Conservation (phyloP, 768 basidiomycete species). For the Termitomyces eurrhizus region DNA sequence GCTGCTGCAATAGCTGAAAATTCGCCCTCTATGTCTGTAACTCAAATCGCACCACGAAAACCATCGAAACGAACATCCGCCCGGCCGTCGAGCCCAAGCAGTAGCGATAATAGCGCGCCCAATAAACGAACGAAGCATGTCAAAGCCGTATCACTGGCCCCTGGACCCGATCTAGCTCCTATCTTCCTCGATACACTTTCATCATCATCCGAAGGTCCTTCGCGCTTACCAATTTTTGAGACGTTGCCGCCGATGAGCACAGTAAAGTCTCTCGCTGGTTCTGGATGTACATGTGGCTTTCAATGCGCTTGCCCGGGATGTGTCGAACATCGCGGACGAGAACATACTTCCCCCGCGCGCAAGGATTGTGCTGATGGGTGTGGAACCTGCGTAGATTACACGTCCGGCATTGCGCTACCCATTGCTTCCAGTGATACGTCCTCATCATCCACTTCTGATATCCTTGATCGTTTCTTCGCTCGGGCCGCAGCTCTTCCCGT, state of each 20-base stretch:
- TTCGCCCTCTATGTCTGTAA: slow-evolving; percentile 14
- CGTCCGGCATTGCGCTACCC: slow-evolving; percentile 41
- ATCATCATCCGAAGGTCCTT: slow-evolving; percentile 14
- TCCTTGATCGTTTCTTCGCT: slow-evolving; percentile 63
- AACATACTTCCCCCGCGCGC: slow-evolving; percentile 42
- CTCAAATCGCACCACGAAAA: background rate
- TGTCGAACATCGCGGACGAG: slow-evolving; percentile 58
- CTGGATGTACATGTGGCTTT: slow-evolving; percentile 71
- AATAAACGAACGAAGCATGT: slow-evolving; percentile 31
- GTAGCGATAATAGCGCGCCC: slow-evolving; percentile 13
- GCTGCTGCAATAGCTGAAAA: slow-evolving; percentile 33
- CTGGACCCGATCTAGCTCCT: slow-evolving; percentile 46
- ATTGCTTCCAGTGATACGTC: slow-evolving; percentile 8
- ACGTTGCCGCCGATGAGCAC: slow-evolving; percentile 59
- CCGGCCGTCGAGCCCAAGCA: slow-evolving; percentile 27
- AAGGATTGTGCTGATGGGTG: slow-evolving; percentile 52
- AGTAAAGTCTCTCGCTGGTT: slow-evolving; percentile 55
- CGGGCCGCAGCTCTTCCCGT: slow-evolving; percentile 67
- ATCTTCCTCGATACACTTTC: slow-evolving; percentile 31
- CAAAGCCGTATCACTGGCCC: slow-evolving; percentile 15
- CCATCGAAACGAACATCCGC: slow-evolving; percentile 21
- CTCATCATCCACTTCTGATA: slow-evolving; percentile 21
- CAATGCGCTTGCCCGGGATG: slow-evolving; percentile 74
- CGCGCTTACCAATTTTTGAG: slow-evolving; percentile 43
- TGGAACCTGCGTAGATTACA: slow-evolving; percentile 57